phyloP scores from a whole-genome alignment of 345 rosid species.

The Brassica cretica region DNA sequence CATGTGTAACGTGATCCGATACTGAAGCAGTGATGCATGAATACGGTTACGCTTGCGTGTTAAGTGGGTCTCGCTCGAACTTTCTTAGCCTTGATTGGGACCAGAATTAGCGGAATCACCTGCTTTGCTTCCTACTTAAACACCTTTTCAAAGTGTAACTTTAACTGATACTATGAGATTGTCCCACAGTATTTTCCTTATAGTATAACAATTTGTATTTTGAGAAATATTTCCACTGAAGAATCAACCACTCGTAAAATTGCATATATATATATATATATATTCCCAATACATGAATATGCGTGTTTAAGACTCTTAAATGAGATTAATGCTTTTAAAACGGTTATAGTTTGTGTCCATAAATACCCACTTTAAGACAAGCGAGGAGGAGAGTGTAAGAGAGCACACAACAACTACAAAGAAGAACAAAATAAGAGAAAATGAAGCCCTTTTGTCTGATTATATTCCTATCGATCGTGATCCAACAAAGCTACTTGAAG shows the following conservation, averaged over 20 bases:
- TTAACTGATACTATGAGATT: neutral
- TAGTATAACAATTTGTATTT: neutral
- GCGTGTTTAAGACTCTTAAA: constrained; percentile 25
- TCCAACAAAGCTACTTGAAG: constrained; percentile 37
- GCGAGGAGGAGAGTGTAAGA: constrained; percentile 4
- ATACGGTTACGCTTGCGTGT: constrained; percentile 31
- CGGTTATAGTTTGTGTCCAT: constrained; percentile 27
- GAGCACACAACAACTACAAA: neutral
- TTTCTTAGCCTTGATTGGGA: constrained; percentile 6
- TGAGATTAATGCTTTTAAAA: constrained; percentile 12
- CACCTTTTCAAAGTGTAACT: neutral
- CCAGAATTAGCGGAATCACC: constrained; percentile 30
- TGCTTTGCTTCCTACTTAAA: constrained; percentile 28
- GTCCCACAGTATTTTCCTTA: neutral
- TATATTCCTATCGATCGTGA: constrained; percentile 40
- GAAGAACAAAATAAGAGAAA: neutral
- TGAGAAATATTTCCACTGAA: neutral
- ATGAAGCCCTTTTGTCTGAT: constrained; percentile 48
- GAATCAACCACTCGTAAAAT: neutral
- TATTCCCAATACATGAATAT: neutral
- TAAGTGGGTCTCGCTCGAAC: constrained; percentile 17
- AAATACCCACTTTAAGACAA: constrained; percentile 31
- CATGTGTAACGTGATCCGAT: constrained; percentile 30
- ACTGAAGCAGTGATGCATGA: constrained; percentile 27
- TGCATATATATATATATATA: neutral